Evolutionary conservation across 331 rosid species (phyloP).

Genomic region (Quercus tomentella): DNA sequence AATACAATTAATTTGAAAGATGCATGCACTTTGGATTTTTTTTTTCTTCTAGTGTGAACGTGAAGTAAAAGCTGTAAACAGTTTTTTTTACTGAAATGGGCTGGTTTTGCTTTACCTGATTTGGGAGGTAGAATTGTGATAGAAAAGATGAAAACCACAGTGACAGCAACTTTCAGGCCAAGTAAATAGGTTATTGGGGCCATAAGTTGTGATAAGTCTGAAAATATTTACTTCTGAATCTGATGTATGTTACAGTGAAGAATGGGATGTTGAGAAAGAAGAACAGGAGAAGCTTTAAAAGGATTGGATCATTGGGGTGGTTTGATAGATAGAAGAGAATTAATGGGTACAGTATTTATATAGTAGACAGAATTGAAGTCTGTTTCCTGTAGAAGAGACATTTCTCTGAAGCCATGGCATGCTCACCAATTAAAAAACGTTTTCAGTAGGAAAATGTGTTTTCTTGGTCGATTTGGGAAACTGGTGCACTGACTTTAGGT

Average conservation of each 20-base stretch:
- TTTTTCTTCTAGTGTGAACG: too few relatives aligned
- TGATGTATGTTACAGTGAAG: conserved; percentile 45
- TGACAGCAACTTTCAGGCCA: conserved; percentile 34
- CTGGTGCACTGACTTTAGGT: conserved; percentile 40
- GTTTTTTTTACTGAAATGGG: background rate
- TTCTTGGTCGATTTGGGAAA: conserved; percentile 36
- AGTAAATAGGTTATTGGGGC: conserved; percentile 40
- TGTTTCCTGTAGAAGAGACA: conserved; percentile 62
- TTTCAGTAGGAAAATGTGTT: conserved; percentile 18
- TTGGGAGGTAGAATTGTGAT: conserved; percentile 45
- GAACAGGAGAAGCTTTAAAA: conserved; percentile 15
- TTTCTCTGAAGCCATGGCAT: conserved; percentile 41
- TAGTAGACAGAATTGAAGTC: conserved; percentile 31
- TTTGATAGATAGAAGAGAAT: background rate
- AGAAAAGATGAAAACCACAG: conserved; percentile 56
- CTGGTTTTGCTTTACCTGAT: conserved; percentile 47
- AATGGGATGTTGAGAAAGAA: conserved; percentile 21
- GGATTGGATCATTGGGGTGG: background rate
- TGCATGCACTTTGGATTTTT: too few relatives aligned
- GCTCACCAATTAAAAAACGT: conserved; percentile 37
- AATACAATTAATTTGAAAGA: too few relatives aligned
- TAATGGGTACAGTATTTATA: background rate
- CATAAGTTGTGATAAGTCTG: conserved; percentile 25
- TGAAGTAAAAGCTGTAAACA: too few relatives aligned
- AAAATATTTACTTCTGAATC: conserved; percentile 16